These are phyloP conservation scores for Pyronema domesticum DNA, from an alignment of 495 filamentous ascomycete species.

Conservation along the genomic window DNA sequence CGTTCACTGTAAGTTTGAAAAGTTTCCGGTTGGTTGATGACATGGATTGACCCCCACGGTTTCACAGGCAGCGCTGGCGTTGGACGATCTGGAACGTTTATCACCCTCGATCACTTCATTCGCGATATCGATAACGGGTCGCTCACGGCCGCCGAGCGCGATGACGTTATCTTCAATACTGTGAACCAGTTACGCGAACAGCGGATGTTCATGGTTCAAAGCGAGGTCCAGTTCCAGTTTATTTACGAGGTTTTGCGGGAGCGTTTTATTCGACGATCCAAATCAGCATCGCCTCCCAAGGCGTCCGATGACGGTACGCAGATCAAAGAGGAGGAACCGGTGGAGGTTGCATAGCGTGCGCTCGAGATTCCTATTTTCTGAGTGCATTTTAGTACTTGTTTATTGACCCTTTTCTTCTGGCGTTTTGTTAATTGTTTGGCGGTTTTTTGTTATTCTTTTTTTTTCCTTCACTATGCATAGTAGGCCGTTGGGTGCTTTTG, in stretches of 20 bases:
- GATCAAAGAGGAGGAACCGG: background rate
- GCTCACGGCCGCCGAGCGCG: conserved; percentile 15
- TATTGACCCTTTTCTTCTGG: background rate
- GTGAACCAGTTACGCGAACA: conserved; percentile 76
- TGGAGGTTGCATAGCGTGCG: background rate
- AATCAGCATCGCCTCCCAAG: conserved; percentile 18
- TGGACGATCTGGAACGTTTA: conserved; percentile 85
- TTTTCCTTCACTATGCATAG: background rate
- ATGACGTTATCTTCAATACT: conserved; percentile 43
- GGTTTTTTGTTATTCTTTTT: background rate
- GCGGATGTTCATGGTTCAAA: conserved; percentile 91
- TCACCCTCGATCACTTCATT: conserved; percentile 79
- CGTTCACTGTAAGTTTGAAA: conserved; percentile 38
- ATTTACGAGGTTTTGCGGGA: conserved; percentile 75
- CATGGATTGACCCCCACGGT: conserved; percentile 8
- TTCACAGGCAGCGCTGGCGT: conserved; percentile 49
- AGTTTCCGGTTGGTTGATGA: background rate
- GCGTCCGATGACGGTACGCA: background rate
- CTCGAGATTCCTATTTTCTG: background rate
- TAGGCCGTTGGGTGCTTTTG: background rate
- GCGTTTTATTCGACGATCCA: conserved; percentile 29
- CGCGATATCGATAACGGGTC: conserved; percentile 57
- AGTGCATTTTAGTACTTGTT: background rate
- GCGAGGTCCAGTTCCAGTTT: conserved; percentile 68
- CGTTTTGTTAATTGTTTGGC: background rate